Percentiles rank a stretch among this genome's conserved stretches.
phyloP scores from a whole-genome alignment of 495 filamentous ascomycete species.

The Cercophora newfieldiana region DNA sequence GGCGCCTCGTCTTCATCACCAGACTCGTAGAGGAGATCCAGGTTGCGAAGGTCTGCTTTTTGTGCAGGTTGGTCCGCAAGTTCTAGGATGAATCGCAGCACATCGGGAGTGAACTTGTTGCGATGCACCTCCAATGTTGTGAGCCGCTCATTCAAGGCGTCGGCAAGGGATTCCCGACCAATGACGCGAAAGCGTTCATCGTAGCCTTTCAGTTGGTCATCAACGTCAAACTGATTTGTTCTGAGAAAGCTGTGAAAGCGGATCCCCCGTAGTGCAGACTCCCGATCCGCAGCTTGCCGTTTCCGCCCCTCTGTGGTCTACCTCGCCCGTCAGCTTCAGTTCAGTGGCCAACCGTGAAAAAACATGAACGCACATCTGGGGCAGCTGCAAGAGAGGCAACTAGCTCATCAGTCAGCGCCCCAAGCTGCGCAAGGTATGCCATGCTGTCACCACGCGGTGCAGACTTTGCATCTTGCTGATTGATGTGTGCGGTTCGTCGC shows the following conservation, averaged over 20 bases:
- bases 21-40: conserved; percentile 53
- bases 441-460: conserved; percentile 32
- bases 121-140: conserved; percentile 54
- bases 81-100: conserved; percentile 74
- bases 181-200: conserved; percentile 85
- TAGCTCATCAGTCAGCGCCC: conserved; percentile 56
- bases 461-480: conserved; percentile 19
- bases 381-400: conserved; percentile 43
- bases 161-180: conserved; percentile 76
- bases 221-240: conserved; percentile 86
- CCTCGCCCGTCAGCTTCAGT: neutral
- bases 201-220: conserved; percentile 70
- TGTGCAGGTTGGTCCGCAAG: conserved; percentile 79
- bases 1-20: conserved; percentile 30
- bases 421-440: conserved; percentile 50
- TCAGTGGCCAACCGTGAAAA: neutral
- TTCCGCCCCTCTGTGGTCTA: conserved; percentile 40
- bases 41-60: conserved; percentile 61
- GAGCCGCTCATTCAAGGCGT: conserved; percentile 67
- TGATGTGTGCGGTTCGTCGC: neutral
- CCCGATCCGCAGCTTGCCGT: conserved; percentile 49
- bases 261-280: conserved; percentile 56
- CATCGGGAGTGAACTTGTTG: conserved; percentile 70
- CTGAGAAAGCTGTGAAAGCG: conserved; percentile 63
- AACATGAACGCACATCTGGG: conserved; percentile 30